phyloP scores from a whole-genome alignment of 768 basidiomycete species.

The Rhizopogon roseolus region DNA sequence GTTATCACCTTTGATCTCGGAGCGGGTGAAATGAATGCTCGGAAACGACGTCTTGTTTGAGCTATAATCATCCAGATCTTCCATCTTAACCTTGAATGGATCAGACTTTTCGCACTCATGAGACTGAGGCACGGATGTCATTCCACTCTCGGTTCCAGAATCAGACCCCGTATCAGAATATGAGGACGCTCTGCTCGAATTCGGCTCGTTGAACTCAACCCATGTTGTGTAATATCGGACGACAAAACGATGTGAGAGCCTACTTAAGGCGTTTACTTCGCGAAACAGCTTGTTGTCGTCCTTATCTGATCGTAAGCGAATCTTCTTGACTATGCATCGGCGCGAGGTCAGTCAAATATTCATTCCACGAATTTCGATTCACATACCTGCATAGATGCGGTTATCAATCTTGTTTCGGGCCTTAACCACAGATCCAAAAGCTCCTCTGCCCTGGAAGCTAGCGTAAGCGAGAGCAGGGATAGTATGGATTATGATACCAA shows the following conservation, averaged over 20 bases:
- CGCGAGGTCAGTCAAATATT: neutral
- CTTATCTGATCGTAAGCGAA: conserved; percentile 71
- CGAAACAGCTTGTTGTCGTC: conserved; percentile 86
- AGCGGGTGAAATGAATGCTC: conserved; percentile 73
- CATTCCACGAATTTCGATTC: neutral
- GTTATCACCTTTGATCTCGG: conserved; percentile 33
- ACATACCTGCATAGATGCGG: conserved; percentile 74
- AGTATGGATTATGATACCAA: conserved; percentile 40
- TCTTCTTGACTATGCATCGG: conserved; percentile 69
- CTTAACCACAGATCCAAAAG: conserved; percentile 93
- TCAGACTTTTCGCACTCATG: conserved; percentile 41
- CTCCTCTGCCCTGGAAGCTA: conserved; percentile 69
- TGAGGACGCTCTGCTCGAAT: conserved; percentile 43
- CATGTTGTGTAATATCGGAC: conserved; percentile 91
- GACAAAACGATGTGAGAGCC: conserved; percentile 83
- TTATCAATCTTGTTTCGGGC: conserved; percentile 85
- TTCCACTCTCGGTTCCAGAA: conserved; percentile 38
- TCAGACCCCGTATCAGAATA: conserved; percentile 36
- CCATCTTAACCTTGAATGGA: conserved; percentile 62
- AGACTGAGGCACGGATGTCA: conserved; percentile 54
- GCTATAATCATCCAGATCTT: conserved; percentile 55
- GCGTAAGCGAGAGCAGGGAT: neutral
- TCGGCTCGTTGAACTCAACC: conserved; percentile 67
- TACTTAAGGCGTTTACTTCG: conserved; percentile 86
- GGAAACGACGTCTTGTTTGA: conserved; percentile 67